Evolutionary conservation across 1,139 yeast genomes (phyloP), one percentile per base, ranked within the genome.

Genomic region (Yamadazyma atmosphaerica): DNA sequence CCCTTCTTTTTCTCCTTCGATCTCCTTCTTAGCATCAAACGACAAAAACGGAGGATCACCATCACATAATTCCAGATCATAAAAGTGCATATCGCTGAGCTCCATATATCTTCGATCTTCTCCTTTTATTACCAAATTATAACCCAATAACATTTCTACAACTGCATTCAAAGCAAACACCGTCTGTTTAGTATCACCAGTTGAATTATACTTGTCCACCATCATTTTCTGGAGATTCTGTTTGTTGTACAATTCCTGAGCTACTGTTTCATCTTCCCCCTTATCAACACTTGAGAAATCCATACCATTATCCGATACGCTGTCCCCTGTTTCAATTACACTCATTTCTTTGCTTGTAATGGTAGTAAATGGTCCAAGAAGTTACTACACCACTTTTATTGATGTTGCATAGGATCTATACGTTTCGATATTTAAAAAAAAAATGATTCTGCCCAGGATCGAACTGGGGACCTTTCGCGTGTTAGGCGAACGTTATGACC

Each of bases 391-490:
- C n/a, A n/a, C n/a, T n/a, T n/a, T n/a, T n/a, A n/a, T n/a, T n/a
- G n/a, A n/a, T n/a, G n/a, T n/a, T n/a, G n/a, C n/a, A n/a, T n/a
- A n/a, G n/a, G n/a, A n/a, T n/a, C n/a, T n/a, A n/a, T n/a, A n/a
- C n/a, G n/a, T n/a, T n/a, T n/a, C n/a, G n/a, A n/a, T n/a, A n/a
- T n/a, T n/a, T n/a, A 28, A 31, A 29, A 15, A n/a, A 27, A 15
- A 24, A 10, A 9, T 86, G 95, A 85, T 84, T 86, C 81, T 83
- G 88, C 95, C 95, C 95, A 86, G 96, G 95, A 84, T 86, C 95
- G 96, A 87, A 86, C 95, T 86, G 95, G 95, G 95, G 95, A 87
- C 95, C 90, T 86, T 85, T 92, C 84, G 95, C 95, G 95, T 86
- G 95, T 86, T 86, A 86, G 86, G 95, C 95, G 86, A 90, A 84